Evolutionary conservation across 371 early-diverging fungal species (phyloP), one percentile per base, ranked within the genome.

Genomic region (Dichotomocladium elegans): DNA sequence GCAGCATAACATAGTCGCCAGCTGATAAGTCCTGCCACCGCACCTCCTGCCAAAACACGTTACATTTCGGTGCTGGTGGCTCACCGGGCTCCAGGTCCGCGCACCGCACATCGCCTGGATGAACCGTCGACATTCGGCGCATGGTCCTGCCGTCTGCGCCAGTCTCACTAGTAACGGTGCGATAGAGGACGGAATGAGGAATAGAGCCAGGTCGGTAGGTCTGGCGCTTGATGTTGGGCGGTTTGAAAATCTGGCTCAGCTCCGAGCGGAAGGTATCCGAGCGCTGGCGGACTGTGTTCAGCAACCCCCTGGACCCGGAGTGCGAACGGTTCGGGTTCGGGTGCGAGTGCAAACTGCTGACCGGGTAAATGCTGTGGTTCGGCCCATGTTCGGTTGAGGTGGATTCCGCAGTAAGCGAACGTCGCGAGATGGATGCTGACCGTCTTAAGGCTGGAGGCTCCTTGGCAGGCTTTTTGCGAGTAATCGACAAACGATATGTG

Each of bases 1-100:
- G 62, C 17, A 99, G 66, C 52, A 84, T 70, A 10, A 99, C 70
- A 52, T 97, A 72, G 55, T 99, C 98, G 27, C 99, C 99, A 2
- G 93, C 94, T 47, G 82, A 81, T 29, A 98, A 68, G 48, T 89
- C 84, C 57, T 88, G 83, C 96, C 97, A 96, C 51, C 61, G 72
- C 4, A 69, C 63, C 51, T 70, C 57, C 47, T 65, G 47, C 79
- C 83, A 82, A 27, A 46, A 47, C 15, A 53, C 53, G 14, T 59
- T 58, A 47, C 64, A 64, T 24, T 49, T 44, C 6, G 49, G 48
- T 9, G 59, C 64, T 7, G 64, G 59, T 21, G 64, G 53, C 22
- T 64, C 64, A 7, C 56, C 56, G 14, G 64, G 49, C 33, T 41
- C 27, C 14, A 58, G 34, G 19, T 58, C 55, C 3, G 53, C 47